These are phyloP conservation scores for Talaromyces atroroseus DNA, from an alignment of 2,329 filamentous ascomycete genomes.

Conservation along the genomic window DNA sequence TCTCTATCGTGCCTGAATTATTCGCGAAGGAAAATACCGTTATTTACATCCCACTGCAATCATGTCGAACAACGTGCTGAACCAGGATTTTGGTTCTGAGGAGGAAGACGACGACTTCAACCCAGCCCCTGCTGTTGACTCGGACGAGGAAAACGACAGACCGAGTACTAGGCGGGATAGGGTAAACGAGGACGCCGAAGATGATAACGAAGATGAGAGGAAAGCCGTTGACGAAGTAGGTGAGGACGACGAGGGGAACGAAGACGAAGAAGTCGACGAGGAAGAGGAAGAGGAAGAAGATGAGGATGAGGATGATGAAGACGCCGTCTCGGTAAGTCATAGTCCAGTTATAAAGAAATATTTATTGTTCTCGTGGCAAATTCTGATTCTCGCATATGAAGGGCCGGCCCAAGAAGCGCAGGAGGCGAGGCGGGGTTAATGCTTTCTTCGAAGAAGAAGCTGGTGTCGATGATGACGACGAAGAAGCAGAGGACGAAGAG, in stretches of 20 bases:
- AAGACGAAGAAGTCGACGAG: constrained; percentile 58
- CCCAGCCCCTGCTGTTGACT: constrained; percentile 66
- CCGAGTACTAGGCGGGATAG: constrained; percentile 27
- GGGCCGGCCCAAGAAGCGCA: constrained; percentile 73
- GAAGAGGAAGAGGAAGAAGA: constrained; percentile 43
- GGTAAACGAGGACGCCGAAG: constrained; percentile 41
- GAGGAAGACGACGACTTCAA: constrained; percentile 89
- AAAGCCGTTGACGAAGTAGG: constrained; percentile 35
- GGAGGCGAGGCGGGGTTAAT: constrained; percentile 60
- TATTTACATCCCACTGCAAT: background rate
- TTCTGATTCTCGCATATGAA: constrained; percentile 24
- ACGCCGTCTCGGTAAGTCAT: constrained; percentile 46
- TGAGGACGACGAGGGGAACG: constrained; percentile 46
- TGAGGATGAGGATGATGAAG: constrained; percentile 57
- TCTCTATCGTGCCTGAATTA: background rate
- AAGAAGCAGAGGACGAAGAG: constrained; percentile 83
- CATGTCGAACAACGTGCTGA: constrained; percentile 41
- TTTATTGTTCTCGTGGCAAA: background rate
- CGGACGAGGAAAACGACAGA: constrained; percentile 52
- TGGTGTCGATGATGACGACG: constrained; percentile 91
- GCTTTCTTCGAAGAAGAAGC: constrained; percentile 95
- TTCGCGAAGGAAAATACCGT: background rate
- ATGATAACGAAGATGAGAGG: constrained; percentile 25
- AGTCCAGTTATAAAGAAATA: background rate
- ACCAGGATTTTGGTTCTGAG: constrained; percentile 51